Conservation (phyloP, 257 asterid genomes). For the Datura wrightii region DNA sequence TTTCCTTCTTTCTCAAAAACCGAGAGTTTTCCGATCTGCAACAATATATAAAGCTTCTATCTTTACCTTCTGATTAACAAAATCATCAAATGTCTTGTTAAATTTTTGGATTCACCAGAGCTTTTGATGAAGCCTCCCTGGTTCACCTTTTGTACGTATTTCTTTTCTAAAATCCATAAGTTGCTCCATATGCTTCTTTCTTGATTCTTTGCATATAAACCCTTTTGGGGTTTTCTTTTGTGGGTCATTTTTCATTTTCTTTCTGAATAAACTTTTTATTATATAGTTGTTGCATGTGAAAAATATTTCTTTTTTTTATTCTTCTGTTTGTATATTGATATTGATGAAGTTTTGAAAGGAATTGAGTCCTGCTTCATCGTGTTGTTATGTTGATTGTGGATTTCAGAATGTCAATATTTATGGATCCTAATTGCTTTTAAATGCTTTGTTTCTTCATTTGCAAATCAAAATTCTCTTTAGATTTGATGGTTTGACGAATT, state of each 20-base stretch:
- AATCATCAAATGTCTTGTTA: not conserved
- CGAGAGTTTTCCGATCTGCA: slow-evolving; percentile 42
- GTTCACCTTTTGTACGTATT: slow-evolving; percentile 45
- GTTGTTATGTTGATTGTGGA: not conserved
- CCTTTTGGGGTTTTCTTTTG: not conserved
- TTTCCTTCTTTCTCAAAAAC: not conserved
- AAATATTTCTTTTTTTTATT: not conserved
- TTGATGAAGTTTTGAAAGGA: not conserved
- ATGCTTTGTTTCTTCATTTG: slow-evolving; percentile 29
- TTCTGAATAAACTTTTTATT: not conserved
- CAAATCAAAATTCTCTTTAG: not conserved
- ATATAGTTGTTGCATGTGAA: not conserved
- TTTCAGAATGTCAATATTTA: not conserved
- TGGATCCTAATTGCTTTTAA: slow-evolving; percentile 12
- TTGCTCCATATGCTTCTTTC: slow-evolving; percentile 20
- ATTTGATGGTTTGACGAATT: not conserved
- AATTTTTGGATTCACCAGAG: not conserved
- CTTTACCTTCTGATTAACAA: not conserved
- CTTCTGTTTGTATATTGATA: not conserved
- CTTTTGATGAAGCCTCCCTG: slow-evolving; percentile 63
- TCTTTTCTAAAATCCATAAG: slow-evolving; percentile 42
- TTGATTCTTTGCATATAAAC: not conserved
- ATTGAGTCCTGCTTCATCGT: not conserved
- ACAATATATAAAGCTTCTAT: not conserved
- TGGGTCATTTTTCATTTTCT: slow-evolving; percentile 2